These are phyloP conservation scores for Colletotrichum sp. DNA, from an alignment of 2,329 filamentous ascomycete species.

Conservation along the genomic window DNA sequence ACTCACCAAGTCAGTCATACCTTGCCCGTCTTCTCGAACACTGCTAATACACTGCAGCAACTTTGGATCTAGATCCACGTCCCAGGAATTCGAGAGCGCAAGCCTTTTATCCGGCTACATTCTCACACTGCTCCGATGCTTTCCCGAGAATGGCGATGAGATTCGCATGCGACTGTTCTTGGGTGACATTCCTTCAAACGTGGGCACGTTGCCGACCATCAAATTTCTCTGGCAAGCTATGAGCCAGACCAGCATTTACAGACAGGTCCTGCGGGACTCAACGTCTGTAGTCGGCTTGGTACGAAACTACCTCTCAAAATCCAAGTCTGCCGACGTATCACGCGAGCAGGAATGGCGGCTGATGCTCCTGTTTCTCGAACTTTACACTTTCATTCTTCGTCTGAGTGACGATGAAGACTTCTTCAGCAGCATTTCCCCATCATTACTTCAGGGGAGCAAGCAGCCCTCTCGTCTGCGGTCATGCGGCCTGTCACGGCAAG, in stretches of 20 bases:
- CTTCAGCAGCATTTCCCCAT: constrained; percentile 62
- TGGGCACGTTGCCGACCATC: constrained; percentile 64
- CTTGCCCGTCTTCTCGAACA: too few species aligned
- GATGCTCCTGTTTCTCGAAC: constrained; percentile 87
- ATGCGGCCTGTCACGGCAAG: constrained; percentile 72
- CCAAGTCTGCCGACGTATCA: constrained; percentile 25
- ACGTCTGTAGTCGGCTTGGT: constrained; percentile 28
- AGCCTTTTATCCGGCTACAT: constrained; percentile 85
- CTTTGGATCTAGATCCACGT: constrained; percentile 27
- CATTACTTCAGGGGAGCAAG: constrained; percentile 35
- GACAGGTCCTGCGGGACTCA: constrained; percentile 8
- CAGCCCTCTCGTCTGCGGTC: constrained; percentile 54
- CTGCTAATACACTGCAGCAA: constrained; percentile 10
- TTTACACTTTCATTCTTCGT: constrained; percentile 91
- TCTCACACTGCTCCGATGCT: constrained; percentile 83
- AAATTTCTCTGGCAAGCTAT: constrained; percentile 83
- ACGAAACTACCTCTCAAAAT: constrained; percentile 26
- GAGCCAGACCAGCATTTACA: constrained; percentile 41
- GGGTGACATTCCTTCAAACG: constrained; percentile 62
- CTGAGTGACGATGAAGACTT: constrained; percentile 98
- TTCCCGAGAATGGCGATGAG: constrained; percentile 81
- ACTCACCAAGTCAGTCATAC: constrained; percentile 9
- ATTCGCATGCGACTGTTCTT: constrained; percentile 95
- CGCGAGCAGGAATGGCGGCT: constrained; percentile 82
- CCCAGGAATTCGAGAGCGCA: constrained; percentile 31